Percentiles rank a stretch among this genome's conserved stretches.
Conservation (phyloP, 768 basidiomycete species). For the Lyophyllum decastes region DNA sequence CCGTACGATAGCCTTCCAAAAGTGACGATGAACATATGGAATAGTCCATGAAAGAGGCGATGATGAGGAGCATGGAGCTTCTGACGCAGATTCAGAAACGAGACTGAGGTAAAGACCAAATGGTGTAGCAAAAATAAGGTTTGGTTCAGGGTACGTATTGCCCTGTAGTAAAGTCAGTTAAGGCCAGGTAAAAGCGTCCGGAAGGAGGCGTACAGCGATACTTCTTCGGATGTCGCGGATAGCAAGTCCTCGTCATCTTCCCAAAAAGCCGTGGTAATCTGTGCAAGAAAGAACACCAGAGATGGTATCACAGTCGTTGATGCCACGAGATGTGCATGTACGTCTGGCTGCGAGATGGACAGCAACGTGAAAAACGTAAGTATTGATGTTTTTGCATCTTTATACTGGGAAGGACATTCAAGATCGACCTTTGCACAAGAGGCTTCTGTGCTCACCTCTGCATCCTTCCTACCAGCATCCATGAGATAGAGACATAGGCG, state of each 20-base stretch:
- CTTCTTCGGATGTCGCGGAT: slow-evolving; percentile 29
- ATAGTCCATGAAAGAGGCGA: slow-evolving; percentile 60
- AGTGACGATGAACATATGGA: slow-evolving; percentile 73
- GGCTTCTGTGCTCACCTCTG: slow-evolving; percentile 36
- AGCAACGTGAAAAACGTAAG: slow-evolving; percentile 43
- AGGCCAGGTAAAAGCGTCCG: neutral
- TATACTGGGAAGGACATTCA: slow-evolving; percentile 8
- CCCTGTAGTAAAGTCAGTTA: slow-evolving; percentile 34
- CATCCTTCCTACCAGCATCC: slow-evolving; percentile 38
- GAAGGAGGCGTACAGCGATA: slow-evolving; percentile 35
- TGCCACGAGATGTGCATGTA: slow-evolving; percentile 36
- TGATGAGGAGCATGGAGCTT: slow-evolving; percentile 57
- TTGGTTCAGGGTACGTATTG: slow-evolving; percentile 51
- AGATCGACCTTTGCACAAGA: neutral
- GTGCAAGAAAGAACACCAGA: slow-evolving; percentile 54
- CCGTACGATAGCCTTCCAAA: slow-evolving; percentile 77
- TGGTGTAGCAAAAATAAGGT: slow-evolving; percentile 63
- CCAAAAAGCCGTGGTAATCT: slow-evolving; percentile 61
- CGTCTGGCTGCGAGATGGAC: slow-evolving; percentile 40
- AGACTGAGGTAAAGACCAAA: slow-evolving; percentile 52
- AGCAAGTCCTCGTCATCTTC: slow-evolving; percentile 56
- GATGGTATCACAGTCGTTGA: slow-evolving; percentile 67
- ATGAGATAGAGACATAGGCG: slow-evolving; percentile 49
- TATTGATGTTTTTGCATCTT: slow-evolving; percentile 34
- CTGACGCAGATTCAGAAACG: slow-evolving; percentile 53